A percentile compares a stretch with the other conserved stretches of the same genome.
These are phyloP conservation scores for Globisporangium uncinulatum DNA, from an alignment of 352 stramenopile species.

Conservation along the genomic window DNA sequence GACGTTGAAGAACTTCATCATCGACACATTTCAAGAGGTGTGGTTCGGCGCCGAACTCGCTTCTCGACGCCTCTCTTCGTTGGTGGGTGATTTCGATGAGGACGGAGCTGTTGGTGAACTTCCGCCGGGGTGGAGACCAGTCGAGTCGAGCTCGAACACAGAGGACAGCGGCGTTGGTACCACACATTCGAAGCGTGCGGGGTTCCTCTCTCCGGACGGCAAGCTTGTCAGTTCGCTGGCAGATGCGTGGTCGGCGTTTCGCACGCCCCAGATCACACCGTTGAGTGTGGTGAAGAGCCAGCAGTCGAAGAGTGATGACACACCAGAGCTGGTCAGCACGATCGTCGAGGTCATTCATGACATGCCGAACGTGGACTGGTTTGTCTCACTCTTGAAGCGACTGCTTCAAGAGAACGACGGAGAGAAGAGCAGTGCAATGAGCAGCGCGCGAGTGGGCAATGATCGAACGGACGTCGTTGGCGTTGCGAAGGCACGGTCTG, in stretches of 20 bases:
- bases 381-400: conserved; percentile 59
- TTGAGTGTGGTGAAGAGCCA: conserved; percentile 65
- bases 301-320: conserved; percentile 56
- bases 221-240: conserved; percentile 34
- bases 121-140: conserved; percentile 46
- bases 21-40: conserved; percentile 81
- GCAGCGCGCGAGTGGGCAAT: conserved; percentile 19
- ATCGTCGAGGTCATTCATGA: conserved; percentile 79
- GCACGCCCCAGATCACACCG: conserved; percentile 44
- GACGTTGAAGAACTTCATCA: conserved; percentile 79
- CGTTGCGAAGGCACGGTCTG: conserved; percentile 42
- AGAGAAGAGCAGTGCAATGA: conserved; percentile 11
- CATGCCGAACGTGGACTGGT: conserved; percentile 67
- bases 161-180: background rate
- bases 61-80: conserved; percentile 27
- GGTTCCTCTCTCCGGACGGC: conserved; percentile 61
- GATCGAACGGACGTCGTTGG: conserved; percentile 43
- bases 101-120: conserved; percentile 16
- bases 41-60: conserved; percentile 74
- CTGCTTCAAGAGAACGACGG: conserved; percentile 32
- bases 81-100: conserved; percentile 30
- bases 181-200: conserved; percentile 3
- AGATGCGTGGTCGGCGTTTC: conserved; percentile 60
- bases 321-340: conserved; percentile 43
- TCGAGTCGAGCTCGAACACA: conserved; percentile 10